These are phyloP conservation scores for Smittium mucronatum DNA, from an alignment of 371 early-diverging fungal species.

Conservation along the genomic window DNA sequence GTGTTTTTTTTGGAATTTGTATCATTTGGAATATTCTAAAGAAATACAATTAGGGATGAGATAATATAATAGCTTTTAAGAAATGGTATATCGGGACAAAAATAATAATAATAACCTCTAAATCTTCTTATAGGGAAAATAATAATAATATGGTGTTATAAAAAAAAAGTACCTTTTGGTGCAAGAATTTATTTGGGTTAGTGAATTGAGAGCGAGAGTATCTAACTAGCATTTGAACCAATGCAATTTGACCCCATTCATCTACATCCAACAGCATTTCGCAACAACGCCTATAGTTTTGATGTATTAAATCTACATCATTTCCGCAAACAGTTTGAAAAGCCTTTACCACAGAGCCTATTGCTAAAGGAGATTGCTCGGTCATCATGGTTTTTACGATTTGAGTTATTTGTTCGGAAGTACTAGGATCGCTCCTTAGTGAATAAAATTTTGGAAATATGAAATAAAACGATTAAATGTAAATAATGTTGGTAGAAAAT, in stretches of 20 bases:
- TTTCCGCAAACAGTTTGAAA: constrained; percentile 77
- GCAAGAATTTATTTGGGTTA: constrained; percentile 46
- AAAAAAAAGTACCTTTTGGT: constrained; percentile 33
- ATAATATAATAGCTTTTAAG: too few species aligned
- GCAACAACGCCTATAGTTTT: constrained; percentile 78
- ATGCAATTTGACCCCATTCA: constrained; percentile 88
- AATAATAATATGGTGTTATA: too few species aligned
- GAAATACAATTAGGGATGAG: too few species aligned
- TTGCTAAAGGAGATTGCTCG: constrained; percentile 73
- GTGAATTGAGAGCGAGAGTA: constrained; percentile 54
- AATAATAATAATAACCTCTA: too few species aligned
- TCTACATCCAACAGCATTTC: constrained; percentile 71
- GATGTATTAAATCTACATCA: constrained; percentile 70
- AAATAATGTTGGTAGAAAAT: too few species aligned
- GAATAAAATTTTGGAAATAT: too few species aligned
- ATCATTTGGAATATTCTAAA: too few species aligned
- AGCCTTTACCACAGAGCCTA: constrained; percentile 77
- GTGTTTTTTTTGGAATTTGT: too few species aligned
- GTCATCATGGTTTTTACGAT: constrained; percentile 59
- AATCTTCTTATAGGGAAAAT: too few species aligned
- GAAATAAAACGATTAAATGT: too few species aligned
- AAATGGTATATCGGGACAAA: too few species aligned
- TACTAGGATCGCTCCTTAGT: constrained; percentile 64
- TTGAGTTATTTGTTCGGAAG: constrained; percentile 61
- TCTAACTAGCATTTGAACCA: constrained; percentile 58